Conservation (phyloP, 306 rosid genomes). For the Lagenaria siceraria region DNA sequence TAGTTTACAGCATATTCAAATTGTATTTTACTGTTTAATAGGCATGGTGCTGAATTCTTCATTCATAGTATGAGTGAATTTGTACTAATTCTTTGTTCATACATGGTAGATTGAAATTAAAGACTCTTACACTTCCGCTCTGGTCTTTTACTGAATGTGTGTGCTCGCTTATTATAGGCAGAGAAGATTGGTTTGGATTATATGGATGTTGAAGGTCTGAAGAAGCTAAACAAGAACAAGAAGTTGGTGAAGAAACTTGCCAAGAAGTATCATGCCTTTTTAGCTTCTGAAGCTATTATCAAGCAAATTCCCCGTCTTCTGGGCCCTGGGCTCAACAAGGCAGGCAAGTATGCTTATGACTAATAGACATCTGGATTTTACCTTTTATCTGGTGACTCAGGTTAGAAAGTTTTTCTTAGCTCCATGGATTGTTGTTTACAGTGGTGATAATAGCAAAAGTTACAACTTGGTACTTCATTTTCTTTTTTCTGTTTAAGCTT, state of each 20-base stretch:
- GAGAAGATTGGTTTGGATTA: slow-evolving; percentile 64
- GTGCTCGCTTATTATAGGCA: slow-evolving; percentile 33
- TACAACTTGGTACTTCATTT: background rate
- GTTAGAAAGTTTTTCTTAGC: background rate
- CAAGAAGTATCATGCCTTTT: slow-evolving; percentile 67
- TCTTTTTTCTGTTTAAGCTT: background rate
- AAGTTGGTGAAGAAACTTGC: slow-evolving; percentile 70
- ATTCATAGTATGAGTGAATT: background rate
- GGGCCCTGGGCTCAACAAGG: slow-evolving; percentile 92
- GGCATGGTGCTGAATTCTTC: background rate
- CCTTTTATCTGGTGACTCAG: background rate
- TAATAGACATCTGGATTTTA: background rate
- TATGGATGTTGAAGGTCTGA: slow-evolving; percentile 70
- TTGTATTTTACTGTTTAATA: background rate
- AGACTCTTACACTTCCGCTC: background rate
- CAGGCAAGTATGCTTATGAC: slow-evolving; percentile 37
- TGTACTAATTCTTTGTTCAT: background rate
- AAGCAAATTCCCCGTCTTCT: slow-evolving; percentile 85
- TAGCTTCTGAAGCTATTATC: slow-evolving; percentile 79
- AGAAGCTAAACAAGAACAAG: slow-evolving; percentile 76
- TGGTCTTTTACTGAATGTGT: background rate
- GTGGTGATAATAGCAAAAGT: background rate
- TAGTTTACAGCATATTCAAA: background rate
- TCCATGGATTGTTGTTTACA: background rate
- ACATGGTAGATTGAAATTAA: too few relatives aligned